Percentiles rank a stretch among this genome's conserved stretches.
Conservation (phyloP, 1,284 basidiomycete species). For the Ustilago shanxiensis region DNA sequence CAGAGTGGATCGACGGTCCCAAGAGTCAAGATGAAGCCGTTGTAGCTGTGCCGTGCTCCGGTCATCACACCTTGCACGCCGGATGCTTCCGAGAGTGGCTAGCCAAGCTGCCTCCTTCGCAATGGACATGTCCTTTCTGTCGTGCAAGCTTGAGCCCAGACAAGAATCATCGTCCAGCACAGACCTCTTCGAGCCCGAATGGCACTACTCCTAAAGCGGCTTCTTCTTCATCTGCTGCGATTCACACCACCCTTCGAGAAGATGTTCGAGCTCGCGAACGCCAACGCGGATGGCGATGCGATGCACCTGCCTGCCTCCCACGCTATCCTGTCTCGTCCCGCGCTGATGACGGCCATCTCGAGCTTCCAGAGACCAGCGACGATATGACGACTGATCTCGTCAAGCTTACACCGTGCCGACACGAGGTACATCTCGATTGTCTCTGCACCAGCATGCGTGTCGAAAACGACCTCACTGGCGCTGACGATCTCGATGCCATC, state of each 20-base stretch:
- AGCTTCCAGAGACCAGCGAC: constrained; percentile 33
- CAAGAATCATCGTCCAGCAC: neutral
- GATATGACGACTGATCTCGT: constrained; percentile 47
- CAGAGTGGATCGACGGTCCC: constrained; percentile 60
- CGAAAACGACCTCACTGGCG: constrained; percentile 28
- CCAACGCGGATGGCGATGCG: constrained; percentile 58
- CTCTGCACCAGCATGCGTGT: constrained; percentile 62
- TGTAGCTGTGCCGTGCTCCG: constrained; percentile 63
- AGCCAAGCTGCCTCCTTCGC: constrained; percentile 50
- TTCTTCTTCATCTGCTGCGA: neutral
- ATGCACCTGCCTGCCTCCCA: constrained; percentile 62
- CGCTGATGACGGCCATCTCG: constrained; percentile 27
- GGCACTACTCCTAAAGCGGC: constrained; percentile 7
- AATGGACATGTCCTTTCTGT: constrained; percentile 68
- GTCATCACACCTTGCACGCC: constrained; percentile 65
- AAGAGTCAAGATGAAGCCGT: constrained; percentile 57
- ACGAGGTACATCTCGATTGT: constrained; percentile 66
- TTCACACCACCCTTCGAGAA: constrained; percentile 51
- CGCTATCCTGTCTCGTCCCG: constrained; percentile 41
- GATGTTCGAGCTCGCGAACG: constrained; percentile 58
- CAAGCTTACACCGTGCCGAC: constrained; percentile 59
- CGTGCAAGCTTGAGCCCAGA: constrained; percentile 42
- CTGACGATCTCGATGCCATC: constrained; percentile 20
- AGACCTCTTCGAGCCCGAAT: neutral
- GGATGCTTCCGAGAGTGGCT: constrained; percentile 64